phyloP scores from a whole-genome alignment of 2,329 filamentous ascomycete species.

The Hypomyces perniciosus region DNA sequence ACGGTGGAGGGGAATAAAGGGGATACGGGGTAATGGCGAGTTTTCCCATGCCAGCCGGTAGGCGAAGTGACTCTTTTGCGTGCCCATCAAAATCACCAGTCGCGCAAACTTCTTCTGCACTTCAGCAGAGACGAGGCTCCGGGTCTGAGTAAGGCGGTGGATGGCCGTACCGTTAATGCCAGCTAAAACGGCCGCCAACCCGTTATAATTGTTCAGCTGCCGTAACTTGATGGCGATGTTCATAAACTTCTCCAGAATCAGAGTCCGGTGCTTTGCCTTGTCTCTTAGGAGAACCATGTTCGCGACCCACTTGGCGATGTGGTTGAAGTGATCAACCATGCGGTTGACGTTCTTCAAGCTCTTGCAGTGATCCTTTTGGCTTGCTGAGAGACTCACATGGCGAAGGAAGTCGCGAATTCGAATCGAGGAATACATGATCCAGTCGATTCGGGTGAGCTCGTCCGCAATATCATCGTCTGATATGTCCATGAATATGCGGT shows the following conservation, averaged over 20 bases:
- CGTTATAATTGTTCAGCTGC: slow-evolving; percentile 94
- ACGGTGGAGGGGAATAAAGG: slow-evolving; percentile 84
- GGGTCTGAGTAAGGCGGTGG: slow-evolving; percentile 74
- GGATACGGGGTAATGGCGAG: slow-evolving; percentile 81
- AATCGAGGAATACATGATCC: slow-evolving; percentile 96
- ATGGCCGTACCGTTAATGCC: slow-evolving; percentile 86
- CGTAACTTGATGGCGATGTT: slow-evolving; percentile 77
- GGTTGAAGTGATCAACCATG: slow-evolving; percentile 91
- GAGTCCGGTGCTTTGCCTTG: slow-evolving; percentile 89
- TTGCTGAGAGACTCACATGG: slow-evolving; percentile 70
- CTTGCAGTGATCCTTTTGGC: slow-evolving; percentile 68
- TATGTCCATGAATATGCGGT: slow-evolving; percentile 83
- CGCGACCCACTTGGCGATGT: slow-evolving; percentile 74
- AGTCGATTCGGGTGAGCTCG: slow-evolving; percentile 92
- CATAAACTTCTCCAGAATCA: slow-evolving; percentile 95
- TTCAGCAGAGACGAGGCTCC: slow-evolving; percentile 64
- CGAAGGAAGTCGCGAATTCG: slow-evolving; percentile 87
- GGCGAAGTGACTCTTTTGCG: slow-evolving; percentile 85
- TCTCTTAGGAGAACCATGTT: slow-evolving; percentile 84
- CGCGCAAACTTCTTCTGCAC: slow-evolving; percentile 81
- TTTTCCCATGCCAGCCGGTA: slow-evolving; percentile 99
- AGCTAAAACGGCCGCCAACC: slow-evolving; percentile 86
- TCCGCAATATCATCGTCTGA: slow-evolving; percentile 79
- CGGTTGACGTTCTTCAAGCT: slow-evolving; percentile 82
- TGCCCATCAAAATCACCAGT: slow-evolving; percentile 86